Evolutionary conservation across 768 basidiomycete genomes (phyloP).

Genomic region (Trametes villosa): DNA sequence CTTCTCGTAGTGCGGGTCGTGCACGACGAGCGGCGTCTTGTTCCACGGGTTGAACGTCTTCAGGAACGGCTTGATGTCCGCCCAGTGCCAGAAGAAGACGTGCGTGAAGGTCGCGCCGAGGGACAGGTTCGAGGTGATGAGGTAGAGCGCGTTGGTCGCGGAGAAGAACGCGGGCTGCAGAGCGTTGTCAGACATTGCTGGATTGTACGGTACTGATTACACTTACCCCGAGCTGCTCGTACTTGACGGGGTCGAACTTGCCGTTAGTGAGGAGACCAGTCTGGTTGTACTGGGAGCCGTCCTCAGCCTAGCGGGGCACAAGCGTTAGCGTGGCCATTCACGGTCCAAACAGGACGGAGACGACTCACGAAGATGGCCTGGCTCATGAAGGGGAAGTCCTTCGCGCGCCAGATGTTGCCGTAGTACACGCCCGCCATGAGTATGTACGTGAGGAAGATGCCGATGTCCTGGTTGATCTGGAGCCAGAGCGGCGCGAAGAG

Average conservation of each 20-base stretch:
- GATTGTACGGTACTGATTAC: neutral
- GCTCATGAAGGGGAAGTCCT: constrained; percentile 60
- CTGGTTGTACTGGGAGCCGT: constrained; percentile 44
- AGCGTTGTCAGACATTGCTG: neutral
- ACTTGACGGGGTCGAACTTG: constrained; percentile 34
- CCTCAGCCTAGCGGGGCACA: constrained; percentile 19
- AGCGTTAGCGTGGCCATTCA: neutral
- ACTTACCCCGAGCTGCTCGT: constrained; percentile 31
- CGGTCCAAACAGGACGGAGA: neutral
- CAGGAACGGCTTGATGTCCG: constrained; percentile 41
- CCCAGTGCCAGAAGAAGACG: constrained; percentile 42
- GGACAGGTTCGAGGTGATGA: constrained; percentile 40
- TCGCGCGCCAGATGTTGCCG: constrained; percentile 59
- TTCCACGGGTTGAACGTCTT: constrained; percentile 41
- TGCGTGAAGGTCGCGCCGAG: constrained; percentile 40
- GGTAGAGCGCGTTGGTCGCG: constrained; percentile 40
- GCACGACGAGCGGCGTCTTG: constrained; percentile 31
- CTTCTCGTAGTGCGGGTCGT: constrained; percentile 55
- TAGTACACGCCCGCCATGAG: constrained; percentile 37
- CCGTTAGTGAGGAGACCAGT: constrained; percentile 51
- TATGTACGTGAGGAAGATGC: constrained; percentile 39
- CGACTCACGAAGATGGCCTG: constrained; percentile 34
- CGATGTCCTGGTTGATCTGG: constrained; percentile 28
- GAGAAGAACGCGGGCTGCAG: constrained; percentile 41
- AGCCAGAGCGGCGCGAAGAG: constrained; percentile 38